Percentiles rank a stretch among this genome's conserved stretches.
Conservation (phyloP, 192 early-diverging fungal genomes). For the Lunasporangiospora selenospora region DNA sequence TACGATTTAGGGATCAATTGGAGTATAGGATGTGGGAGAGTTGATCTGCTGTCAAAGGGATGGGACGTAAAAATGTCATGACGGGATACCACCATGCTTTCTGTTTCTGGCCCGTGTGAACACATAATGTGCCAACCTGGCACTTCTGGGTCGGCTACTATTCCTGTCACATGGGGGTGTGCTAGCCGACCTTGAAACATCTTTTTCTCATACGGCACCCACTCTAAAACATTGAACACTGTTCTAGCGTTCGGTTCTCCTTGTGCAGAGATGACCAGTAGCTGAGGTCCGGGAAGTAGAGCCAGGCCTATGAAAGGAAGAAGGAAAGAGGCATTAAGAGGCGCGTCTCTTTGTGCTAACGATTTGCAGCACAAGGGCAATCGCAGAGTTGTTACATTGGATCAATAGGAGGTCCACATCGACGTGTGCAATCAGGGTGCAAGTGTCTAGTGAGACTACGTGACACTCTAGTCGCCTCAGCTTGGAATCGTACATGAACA, state of each 20-base stretch:
- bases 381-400: not conserved
- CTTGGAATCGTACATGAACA: conserved; percentile 11
- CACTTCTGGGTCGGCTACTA: not conserved
- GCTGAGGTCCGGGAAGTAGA: too few relatives aligned
- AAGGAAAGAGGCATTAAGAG: too few relatives aligned
- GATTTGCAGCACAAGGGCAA: not conserved
- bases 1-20: too few relatives aligned
- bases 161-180: conserved; percentile 1
- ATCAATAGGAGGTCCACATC: conserved; percentile 5
- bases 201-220: conserved; percentile 10
- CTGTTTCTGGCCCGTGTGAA: not conserved
- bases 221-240: conserved; percentile 18
- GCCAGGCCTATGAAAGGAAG: not conserved
- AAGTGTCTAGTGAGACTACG: not conserved
- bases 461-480: conserved; percentile 27
- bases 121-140: conserved; percentile 7
- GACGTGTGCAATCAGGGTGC: not conserved
- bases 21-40: not conserved
- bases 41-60: too few relatives aligned
- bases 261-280: conserved; percentile 2
- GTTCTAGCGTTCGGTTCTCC: not conserved
- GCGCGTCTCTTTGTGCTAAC: not conserved
- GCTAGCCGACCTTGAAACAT: conserved; percentile 12
- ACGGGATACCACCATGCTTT: not conserved
- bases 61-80: not conserved